phyloP scores from a whole-genome alignment of 768 basidiomycete species.

The Xanthoconium stramineum region DNA sequence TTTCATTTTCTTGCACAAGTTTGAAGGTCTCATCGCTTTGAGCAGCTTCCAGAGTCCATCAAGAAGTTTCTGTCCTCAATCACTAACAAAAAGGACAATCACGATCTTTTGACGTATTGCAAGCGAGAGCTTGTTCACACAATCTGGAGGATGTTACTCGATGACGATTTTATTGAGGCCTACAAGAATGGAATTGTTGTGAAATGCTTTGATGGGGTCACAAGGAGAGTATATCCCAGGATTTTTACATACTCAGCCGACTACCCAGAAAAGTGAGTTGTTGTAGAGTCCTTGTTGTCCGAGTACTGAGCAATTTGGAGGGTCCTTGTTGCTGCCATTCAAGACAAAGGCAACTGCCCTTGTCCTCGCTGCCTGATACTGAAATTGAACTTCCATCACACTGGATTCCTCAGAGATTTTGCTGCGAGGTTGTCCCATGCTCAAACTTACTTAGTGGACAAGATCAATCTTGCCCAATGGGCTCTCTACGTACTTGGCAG shows the following conservation, averaged over 20 bases:
- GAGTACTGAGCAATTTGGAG: background rate
- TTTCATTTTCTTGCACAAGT: too few relatives aligned
- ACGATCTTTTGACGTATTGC: background rate
- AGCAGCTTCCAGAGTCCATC: background rate
- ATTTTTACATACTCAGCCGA: too few relatives aligned
- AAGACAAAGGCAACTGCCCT: background rate
- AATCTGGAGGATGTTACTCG: too few relatives aligned
- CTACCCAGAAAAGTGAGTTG: background rate
- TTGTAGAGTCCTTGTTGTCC: background rate
- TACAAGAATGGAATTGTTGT: background rate
- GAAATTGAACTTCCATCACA: background rate
- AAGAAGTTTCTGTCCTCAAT: background rate
- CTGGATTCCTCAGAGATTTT: background rate
- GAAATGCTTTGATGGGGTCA: background rate
- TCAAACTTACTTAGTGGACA: too few relatives aligned
- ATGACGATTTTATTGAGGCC: background rate
- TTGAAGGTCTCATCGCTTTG: too few relatives aligned
- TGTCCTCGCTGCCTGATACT: background rate
- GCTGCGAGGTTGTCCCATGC: too few relatives aligned
- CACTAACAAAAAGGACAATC: background rate
- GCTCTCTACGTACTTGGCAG: too few relatives aligned
- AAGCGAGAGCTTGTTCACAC: background rate
- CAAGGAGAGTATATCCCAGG: too few relatives aligned
- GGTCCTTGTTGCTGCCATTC: background rate
- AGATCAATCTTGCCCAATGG: too few relatives aligned